phyloP scores from a whole-genome alignment of 2,329 filamentous ascomycete species.

The Parascedosporium putredinis region DNA sequence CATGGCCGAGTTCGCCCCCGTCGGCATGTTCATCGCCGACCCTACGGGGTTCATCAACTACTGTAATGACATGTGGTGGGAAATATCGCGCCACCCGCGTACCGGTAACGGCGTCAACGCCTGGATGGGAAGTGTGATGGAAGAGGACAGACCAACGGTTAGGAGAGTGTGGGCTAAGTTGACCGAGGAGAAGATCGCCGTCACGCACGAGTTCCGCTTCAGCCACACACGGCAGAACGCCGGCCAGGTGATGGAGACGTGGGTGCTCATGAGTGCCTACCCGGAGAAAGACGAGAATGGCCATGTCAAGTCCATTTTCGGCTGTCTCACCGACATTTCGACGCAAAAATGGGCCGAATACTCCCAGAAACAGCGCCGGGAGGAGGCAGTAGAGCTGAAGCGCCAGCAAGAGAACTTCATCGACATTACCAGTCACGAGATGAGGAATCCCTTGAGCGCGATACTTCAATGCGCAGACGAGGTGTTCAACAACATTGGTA shows the following conservation, averaged over 20 bases:
- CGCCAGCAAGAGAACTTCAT: constrained; percentile 62
- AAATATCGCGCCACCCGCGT: constrained; percentile 57
- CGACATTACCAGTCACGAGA: constrained; percentile 64
- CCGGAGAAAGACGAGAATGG: constrained; percentile 58
- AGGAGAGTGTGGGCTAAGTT: constrained; percentile 52
- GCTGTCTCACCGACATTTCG: constrained; percentile 76
- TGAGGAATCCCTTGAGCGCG: constrained; percentile 66
- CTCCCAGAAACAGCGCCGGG: constrained; percentile 64
- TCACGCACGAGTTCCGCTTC: constrained; percentile 67
- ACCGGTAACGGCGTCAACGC: constrained; percentile 46
- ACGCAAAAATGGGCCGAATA: constrained; percentile 78
- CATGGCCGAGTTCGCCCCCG: constrained; percentile 76
- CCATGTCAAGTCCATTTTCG: constrained; percentile 63
- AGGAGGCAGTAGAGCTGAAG: constrained; percentile 75
- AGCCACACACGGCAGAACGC: constrained; percentile 48
- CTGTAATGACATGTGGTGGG: constrained; percentile 71
- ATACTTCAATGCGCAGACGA: constrained; percentile 70
- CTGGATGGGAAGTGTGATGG: constrained; percentile 64
- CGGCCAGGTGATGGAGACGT: constrained; percentile 46
- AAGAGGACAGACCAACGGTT: constrained; percentile 52
- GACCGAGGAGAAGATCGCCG: constrained; percentile 48
- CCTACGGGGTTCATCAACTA: constrained; percentile 61
- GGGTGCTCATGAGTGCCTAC: constrained; percentile 68
- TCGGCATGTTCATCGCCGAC: constrained; percentile 79
- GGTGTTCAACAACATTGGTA: constrained; percentile 42